Base-by-base conservation (phyloP, 2,329 filamentous ascomycete genomes). In the Leptoxyphium fumago region DNA sequence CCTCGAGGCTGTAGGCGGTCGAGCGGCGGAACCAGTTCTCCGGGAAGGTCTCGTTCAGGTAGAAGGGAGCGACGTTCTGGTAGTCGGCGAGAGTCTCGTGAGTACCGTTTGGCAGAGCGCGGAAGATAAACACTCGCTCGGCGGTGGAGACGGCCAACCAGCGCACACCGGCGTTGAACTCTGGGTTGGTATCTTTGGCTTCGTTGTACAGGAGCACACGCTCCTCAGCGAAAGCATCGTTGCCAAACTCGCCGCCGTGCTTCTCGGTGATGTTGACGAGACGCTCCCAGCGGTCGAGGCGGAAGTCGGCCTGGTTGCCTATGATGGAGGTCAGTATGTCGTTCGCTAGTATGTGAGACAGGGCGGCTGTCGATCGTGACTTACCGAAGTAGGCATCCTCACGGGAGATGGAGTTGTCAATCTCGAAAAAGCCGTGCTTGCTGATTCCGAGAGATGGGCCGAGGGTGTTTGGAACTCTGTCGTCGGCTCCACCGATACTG, bases 41-140 rank as follows among this genome's bases (percentile, higher is more conserved):
- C 5, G 54, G 54, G 47, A 56, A 58, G 21, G 53, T 56, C 44
- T 58, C 55, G 48, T 58, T 57, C 14, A 56, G 43, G 47, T 55
- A 56, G 48, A 58, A 57, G 10, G 55, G 54, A 17, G 49, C 52
- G 17, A 58, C 47, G 46, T 56, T 57, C 10, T 30, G 17, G 43
- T 43, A 52, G 43, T 53, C 39, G 11, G 53, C 50, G 10, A 38
- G 9, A n/a, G 30, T 43, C 30, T 38, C 21, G 15, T 43, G 36
- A 3, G 52, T 56, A 43, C 54, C 55, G 45, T 58, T 56, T 13
- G 54, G 47, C 38, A 58, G 45, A 15, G 48, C 52, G 28, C 48
- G 48, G 48, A 52, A 58, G 46, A 58, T 51, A 45, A 56, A 57
- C 42, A 56, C 54, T 36, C 54, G 52, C 47, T 58, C 54, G 21